Evolutionary conservation across 192 early-diverging fungal species (phyloP).

Genomic region (Backusella parvicylindrica): DNA sequence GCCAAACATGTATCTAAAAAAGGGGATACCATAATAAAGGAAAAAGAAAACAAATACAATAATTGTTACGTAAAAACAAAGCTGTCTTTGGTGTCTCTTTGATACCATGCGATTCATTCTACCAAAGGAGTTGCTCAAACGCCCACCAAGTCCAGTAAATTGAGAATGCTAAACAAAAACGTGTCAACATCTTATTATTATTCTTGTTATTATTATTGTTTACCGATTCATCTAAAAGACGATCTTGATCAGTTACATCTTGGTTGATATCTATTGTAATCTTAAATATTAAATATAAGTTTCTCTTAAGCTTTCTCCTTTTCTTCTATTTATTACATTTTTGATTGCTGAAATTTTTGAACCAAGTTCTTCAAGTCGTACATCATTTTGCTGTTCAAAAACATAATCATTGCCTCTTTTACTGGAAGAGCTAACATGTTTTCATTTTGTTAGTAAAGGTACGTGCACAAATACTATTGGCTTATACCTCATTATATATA

Average conservation of each 20-base stretch:
- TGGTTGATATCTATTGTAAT: constrained; percentile 46
- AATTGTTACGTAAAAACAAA: constrained; percentile 30
- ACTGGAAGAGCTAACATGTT: constrained; percentile 1
- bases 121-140: constrained; percentile 24
- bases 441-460: not conserved
- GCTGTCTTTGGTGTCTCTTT: constrained; percentile 36
- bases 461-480: not conserved
- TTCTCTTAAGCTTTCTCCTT: not conserved
- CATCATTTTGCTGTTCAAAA: constrained; percentile 54
- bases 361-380: constrained; percentile 49
- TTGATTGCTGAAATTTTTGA: constrained; percentile 52
- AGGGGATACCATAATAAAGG: constrained; percentile 26
- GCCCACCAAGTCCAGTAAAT: constrained; percentile 28
- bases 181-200: not conserved
- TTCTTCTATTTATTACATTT: constrained; percentile 32
- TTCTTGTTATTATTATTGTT: not conserved
- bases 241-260: constrained; percentile 39
- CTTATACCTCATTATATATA: not conserved
- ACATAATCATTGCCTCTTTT: constrained; percentile 20
- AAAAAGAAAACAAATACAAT: constrained; percentile 24
- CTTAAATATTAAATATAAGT: constrained; percentile 11
- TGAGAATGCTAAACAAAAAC: constrained; percentile 20
- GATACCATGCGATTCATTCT: constrained; percentile 39
- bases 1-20: not conserved
- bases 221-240: constrained; percentile 39